These are phyloP conservation scores for Cladosporium velox DNA, from an alignment of 2,329 filamentous ascomycete species.

Conservation along the genomic window DNA sequence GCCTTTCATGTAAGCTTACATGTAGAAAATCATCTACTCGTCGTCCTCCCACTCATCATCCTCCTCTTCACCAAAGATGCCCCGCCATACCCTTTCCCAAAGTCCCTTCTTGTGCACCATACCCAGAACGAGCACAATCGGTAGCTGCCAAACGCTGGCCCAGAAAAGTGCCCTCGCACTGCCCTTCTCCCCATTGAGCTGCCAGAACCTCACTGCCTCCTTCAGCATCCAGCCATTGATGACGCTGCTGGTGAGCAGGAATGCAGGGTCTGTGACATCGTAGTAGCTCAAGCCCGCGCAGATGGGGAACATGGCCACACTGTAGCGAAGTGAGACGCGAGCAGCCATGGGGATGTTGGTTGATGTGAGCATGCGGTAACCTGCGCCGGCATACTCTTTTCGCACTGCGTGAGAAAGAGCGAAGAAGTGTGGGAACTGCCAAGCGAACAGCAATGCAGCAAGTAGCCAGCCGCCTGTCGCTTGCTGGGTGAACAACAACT, in stretches of 20 bases:
- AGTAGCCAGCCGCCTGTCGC: slow-evolving; percentile 80
- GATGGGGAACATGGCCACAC: slow-evolving; percentile 80
- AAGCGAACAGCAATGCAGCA: slow-evolving; percentile 81
- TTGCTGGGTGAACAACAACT: slow-evolving; percentile 40
- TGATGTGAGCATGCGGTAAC: slow-evolving; percentile 76
- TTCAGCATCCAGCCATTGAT: slow-evolving; percentile 84
- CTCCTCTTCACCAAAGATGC: slow-evolving; percentile 60
- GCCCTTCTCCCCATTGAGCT: slow-evolving; percentile 72
- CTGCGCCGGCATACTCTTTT: slow-evolving; percentile 77
- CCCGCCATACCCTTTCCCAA: slow-evolving; percentile 78
- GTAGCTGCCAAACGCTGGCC: slow-evolving; percentile 97
- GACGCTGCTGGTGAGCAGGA: slow-evolving; percentile 75
- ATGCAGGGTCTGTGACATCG: slow-evolving; percentile 82
- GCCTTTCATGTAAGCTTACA: slow-evolving; percentile 12
- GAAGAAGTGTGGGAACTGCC: slow-evolving; percentile 99
- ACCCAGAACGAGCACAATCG: slow-evolving; percentile 83
- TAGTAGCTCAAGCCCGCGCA: slow-evolving; percentile 77
- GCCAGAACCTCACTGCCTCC: slow-evolving; percentile 81
- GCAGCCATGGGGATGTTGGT: slow-evolving; percentile 82
- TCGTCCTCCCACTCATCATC: slow-evolving; percentile 59
- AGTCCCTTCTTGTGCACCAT: slow-evolving; percentile 92
- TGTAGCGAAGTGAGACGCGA: slow-evolving; percentile 85
- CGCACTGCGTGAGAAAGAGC: slow-evolving; percentile 84
- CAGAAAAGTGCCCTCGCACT: slow-evolving; percentile 86
- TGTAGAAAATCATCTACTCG: slow-evolving; percentile 24